A percentile compares a stretch with the other conserved stretches of the same genome.
phyloP scores from a whole-genome alignment of 176 grass and related monocot species.

The Oryza meyeriana region DNA sequence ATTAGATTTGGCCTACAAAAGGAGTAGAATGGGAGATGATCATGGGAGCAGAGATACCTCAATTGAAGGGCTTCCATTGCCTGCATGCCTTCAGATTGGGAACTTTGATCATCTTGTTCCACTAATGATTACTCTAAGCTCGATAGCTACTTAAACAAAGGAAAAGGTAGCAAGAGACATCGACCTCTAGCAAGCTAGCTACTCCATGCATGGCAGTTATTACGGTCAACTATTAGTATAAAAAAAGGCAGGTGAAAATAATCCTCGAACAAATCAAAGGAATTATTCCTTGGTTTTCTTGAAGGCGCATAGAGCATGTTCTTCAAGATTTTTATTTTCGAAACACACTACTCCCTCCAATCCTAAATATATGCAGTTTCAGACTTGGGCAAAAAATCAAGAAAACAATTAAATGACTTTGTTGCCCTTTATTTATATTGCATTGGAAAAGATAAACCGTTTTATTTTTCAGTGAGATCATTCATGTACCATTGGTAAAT shows the following conservation, averaged over 20 bases:
- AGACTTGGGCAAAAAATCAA: too few species aligned
- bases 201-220: background rate
- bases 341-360: too few species aligned
- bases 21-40: background rate
- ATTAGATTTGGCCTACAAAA: slow-evolving; percentile 1
- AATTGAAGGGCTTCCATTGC: background rate
- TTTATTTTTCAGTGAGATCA: too few species aligned
- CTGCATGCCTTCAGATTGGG: background rate
- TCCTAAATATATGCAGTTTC: too few species aligned
- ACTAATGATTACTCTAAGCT: background rate
- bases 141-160: background rate
- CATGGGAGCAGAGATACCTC: background rate
- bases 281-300: too few species aligned
- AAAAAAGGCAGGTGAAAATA: background rate
- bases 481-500: too few species aligned
- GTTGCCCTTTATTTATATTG: too few species aligned
- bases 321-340: too few species aligned
- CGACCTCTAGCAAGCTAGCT: background rate
- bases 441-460: too few species aligned
- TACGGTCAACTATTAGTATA: background rate
- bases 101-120: slow-evolving; percentile 14
- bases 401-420: too few species aligned
- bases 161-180: background rate
- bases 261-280: background rate
- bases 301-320: too few species aligned